Percentiles rank a stretch among this genome's conserved stretches.
Evolutionary conservation across 2,329 filamentous ascomycete species (phyloP).

Genomic region (Cytospora piceicola): DNA sequence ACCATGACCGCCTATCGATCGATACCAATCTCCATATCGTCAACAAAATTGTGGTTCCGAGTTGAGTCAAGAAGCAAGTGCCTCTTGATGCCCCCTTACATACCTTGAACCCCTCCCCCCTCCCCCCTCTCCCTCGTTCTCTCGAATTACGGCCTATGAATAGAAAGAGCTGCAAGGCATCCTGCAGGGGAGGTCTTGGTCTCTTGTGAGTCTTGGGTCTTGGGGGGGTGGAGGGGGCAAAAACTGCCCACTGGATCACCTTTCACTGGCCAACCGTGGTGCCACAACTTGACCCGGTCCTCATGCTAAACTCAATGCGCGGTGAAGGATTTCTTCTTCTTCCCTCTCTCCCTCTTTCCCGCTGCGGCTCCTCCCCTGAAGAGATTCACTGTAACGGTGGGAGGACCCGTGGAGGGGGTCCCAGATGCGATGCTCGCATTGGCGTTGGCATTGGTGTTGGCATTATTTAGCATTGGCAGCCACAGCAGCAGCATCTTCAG

Average conservation of each 20-base stretch:
- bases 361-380: background rate
- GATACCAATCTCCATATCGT: background rate
- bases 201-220: background rate
- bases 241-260: background rate
- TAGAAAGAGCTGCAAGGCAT: constrained; percentile 7
- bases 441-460: too few species aligned
- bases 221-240: too few species aligned
- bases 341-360: background rate
- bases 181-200: constrained; percentile 16
- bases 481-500: too few species aligned
- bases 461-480: too few species aligned
- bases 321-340: constrained; percentile 1
- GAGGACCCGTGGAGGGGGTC: background rate
- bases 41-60: background rate
- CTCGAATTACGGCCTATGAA: background rate
- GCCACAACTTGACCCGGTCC: constrained; percentile 11
- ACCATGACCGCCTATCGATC: background rate
- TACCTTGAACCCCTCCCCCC: too few species aligned
- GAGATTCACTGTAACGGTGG: too few species aligned
- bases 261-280: constrained; percentile 10
- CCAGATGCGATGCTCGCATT: too few species aligned
- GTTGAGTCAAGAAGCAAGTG: background rate
- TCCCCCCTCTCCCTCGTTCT: background rate
- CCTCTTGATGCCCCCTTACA: background rate
- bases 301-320: constrained; percentile 7